These are phyloP conservation scores for Evansstolkia leycettana DNA, from an alignment of 495 filamentous ascomycete species.

Conservation along the genomic window DNA sequence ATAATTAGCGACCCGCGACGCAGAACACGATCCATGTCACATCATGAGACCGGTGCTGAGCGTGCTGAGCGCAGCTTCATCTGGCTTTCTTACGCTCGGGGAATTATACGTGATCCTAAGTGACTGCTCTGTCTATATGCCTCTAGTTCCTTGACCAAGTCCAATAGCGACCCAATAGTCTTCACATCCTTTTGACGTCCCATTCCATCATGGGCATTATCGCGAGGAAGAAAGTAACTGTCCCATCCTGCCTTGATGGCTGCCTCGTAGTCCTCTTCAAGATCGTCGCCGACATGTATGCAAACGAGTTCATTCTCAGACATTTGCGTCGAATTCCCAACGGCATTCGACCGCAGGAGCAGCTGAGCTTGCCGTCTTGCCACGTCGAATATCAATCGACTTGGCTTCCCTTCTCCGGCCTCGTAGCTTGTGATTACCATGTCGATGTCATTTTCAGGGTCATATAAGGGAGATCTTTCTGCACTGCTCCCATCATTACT, in stretches of 20 bases:
- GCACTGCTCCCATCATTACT: neutral
- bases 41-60: no score
- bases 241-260: conserved; percentile 55
- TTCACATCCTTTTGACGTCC: conserved; percentile 5
- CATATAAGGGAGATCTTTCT: conserved; percentile 3
- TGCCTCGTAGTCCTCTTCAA: conserved; percentile 47
- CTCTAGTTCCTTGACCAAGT: conserved; percentile 11
- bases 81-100: no score
- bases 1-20: no score
- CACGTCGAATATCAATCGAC: conserved; percentile 48
- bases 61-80: no score
- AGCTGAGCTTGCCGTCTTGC: conserved; percentile 34
- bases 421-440: conserved; percentile 65
- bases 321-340: no score
- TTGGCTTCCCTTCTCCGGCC: conserved; percentile 57
- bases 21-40: no score
- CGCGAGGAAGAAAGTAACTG: conserved; percentile 36
- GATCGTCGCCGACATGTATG: conserved; percentile 60
- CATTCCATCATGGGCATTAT: conserved; percentile 3
- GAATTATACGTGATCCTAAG: no score
- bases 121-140: no score
- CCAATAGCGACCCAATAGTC: conserved; percentile 18
- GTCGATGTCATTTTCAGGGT: conserved; percentile 38
- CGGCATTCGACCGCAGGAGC: conserved; percentile 2
- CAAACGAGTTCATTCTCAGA: conserved; percentile 25